These are phyloP conservation scores for Plenodomus tracheiphilus DNA, from an alignment of 2,329 filamentous ascomycete genomes.

Conservation along the genomic window DNA sequence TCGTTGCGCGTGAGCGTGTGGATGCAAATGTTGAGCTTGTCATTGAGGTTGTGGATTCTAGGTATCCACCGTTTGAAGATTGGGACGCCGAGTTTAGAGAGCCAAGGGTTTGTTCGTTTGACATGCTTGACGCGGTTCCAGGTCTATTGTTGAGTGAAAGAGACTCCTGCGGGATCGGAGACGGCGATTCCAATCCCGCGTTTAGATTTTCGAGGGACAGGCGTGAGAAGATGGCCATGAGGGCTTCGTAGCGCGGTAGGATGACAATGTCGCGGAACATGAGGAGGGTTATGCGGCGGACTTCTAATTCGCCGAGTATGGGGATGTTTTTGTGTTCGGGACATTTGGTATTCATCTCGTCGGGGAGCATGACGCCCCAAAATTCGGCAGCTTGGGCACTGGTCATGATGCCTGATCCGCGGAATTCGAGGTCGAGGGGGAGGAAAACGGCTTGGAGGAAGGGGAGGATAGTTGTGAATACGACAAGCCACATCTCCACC, in stretches of 20 bases:
- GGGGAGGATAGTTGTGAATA: constrained; percentile 86
- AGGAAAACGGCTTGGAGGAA: constrained; percentile 96
- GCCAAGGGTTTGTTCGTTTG: constrained; percentile 52
- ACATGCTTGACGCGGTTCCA: constrained; percentile 33
- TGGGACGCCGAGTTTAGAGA: constrained; percentile 70
- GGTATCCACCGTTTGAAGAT: constrained; percentile 72
- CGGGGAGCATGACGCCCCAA: constrained; percentile 71
- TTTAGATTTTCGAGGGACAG: constrained; percentile 77
- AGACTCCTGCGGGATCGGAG: constrained; percentile 30
- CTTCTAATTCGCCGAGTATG: constrained; percentile 68
- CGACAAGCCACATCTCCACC: constrained; percentile 92
- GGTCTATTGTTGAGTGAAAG: constrained; percentile 27
- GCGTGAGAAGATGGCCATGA: constrained; percentile 88
- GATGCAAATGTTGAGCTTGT: constrained; percentile 54
- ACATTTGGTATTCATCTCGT: constrained; percentile 52
- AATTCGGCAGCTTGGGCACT: constrained; percentile 82
- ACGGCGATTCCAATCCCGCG: constrained; percentile 46
- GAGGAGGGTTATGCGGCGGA: constrained; percentile 84
- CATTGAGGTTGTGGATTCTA: constrained; percentile 67
- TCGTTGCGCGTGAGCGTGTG: constrained; percentile 75
- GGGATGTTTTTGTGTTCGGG: constrained; percentile 48
- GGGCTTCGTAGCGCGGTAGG: constrained; percentile 81
- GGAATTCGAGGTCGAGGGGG: constrained; percentile 89
- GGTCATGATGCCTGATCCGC: constrained; percentile 80
- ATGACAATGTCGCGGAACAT: constrained; percentile 89